Base-by-base conservation (phyloP, 805 yeast genomes). In the Starmerella sirachaensis region DNA sequence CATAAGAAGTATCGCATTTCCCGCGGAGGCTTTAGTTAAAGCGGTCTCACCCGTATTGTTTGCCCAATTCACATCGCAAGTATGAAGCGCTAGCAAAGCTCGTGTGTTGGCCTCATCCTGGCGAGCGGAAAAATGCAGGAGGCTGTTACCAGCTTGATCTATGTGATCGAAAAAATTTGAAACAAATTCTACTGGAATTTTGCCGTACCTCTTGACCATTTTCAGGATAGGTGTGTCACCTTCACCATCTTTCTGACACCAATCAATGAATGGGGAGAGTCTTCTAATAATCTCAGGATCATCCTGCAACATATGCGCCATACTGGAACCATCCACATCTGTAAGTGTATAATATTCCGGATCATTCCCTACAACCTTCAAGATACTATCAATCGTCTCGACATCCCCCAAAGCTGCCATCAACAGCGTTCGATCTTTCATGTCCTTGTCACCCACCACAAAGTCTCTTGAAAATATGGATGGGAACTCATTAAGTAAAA, bases 161-260 rank as follows among this genome's bases (percentile, higher is more conserved):
- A 72, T 60, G 53, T 88, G 96, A 20, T 73, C 76, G 30, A 33
- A 47, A 17, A 46, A 37, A 22, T 43, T 43, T 12, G 21, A 35
- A 7, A 29, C n/a, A 8, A 25, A 22, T 3, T 31, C 20, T 1
- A 30, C 14, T 3, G 37, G 24, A 19, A 16, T 23, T 18, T 7
- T 2, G 17, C 17, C n/a, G 18, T n/a, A 18, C 5, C 12, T 14
- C 9, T 14, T 16, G 3, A 83, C 74, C 3, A 82, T 58, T 2
- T 83, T 69, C 56, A 79, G 73, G 8, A 88, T 59, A 0, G 96
- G 93, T 0, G 96, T 82, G 48, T 80, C 82, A 0, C 76, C 72
- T 42, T 69, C 72, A 10, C 50, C 45, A 53, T 86, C 96, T 35
- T 68, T 68, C 11, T 58, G 54, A 6, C 62, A 65, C 96, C 96